Conservation (phyloP, 2,329 filamentous ascomycete species). For the Aspergillus oerlinghausenensis region DNA sequence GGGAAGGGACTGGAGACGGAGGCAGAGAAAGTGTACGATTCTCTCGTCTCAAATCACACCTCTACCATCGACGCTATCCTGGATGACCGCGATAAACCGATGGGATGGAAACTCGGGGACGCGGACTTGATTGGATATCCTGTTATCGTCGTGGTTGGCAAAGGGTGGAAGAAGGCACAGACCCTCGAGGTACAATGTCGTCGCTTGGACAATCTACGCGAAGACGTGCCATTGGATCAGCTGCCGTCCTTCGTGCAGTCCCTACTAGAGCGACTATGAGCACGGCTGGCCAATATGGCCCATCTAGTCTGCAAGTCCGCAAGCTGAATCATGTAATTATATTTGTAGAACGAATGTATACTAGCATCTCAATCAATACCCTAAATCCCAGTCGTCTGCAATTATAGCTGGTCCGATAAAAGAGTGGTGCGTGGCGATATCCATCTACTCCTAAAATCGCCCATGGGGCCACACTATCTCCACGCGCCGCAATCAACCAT, state of each 20-base stretch:
- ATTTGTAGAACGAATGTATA: background rate
- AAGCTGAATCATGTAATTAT: background rate
- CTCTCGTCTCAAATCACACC: slow-evolving; percentile 36
- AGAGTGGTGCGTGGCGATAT: slow-evolving; percentile 3
- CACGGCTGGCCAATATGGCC: background rate
- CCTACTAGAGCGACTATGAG: slow-evolving; percentile 51
- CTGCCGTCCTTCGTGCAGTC: slow-evolving; percentile 46
- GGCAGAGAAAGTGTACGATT: slow-evolving; percentile 60
- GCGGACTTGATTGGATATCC: slow-evolving; percentile 88
- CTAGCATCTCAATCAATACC: background rate
- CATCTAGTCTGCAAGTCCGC: background rate
- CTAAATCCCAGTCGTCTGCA: background rate
- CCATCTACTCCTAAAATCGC: background rate
- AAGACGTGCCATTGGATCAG: slow-evolving; percentile 51
- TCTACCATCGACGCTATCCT: slow-evolving; percentile 59
- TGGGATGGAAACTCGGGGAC: slow-evolving; percentile 85
- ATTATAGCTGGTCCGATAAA: background rate
- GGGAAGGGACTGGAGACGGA: slow-evolving; percentile 45
- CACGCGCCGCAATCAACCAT: background rate
- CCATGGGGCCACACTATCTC: slow-evolving; percentile 3
- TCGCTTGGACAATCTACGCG: slow-evolving; percentile 54
- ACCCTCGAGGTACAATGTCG: slow-evolving; percentile 77
- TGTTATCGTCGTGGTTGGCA: slow-evolving; percentile 73
- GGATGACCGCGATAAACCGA: slow-evolving; percentile 64
- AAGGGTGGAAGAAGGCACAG: slow-evolving; percentile 56